Evolutionary conservation across 2,329 filamentous ascomycete species (phyloP).

Genomic region (Epicoccum sorghinum): DNA sequence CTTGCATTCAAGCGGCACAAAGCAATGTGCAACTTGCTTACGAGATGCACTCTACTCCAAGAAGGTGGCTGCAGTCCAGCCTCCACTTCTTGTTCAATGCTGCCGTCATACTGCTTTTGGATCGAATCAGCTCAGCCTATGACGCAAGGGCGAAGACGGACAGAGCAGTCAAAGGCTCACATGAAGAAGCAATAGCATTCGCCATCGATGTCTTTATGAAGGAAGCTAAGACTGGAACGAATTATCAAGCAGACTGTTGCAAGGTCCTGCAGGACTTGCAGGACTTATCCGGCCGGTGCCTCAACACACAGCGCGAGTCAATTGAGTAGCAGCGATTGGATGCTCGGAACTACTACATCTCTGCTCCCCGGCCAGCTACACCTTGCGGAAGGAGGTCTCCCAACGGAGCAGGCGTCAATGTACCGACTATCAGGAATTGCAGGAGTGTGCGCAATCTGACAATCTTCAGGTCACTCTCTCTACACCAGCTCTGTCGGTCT

Average conservation of each 20-base stretch:
- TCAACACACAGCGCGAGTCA: conserved; percentile 1
- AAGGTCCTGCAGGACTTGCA: conserved; percentile 33
- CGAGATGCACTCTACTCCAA: conserved; percentile 11
- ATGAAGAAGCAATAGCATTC: conserved; percentile 24
- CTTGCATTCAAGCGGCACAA: conserved; percentile 27
- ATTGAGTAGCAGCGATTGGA: background rate
- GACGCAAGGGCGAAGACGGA: background rate
- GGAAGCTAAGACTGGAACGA: conserved; percentile 31
- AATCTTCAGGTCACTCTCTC: background rate
- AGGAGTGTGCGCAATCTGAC: background rate
- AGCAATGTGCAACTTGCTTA: conserved; percentile 29
- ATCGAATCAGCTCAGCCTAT: conserved; percentile 20
- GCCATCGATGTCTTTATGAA: conserved; percentile 31
- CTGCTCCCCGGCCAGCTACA: background rate
- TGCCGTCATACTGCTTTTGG: conserved; percentile 31
- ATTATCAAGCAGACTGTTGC: conserved; percentile 33
- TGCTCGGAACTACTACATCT: background rate
- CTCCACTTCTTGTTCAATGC: conserved; percentile 39
- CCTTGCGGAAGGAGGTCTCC: background rate
- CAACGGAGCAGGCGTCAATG: background rate
- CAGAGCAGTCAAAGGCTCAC: background rate
- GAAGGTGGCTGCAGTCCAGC: conserved; percentile 29
- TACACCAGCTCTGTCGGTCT: too few relatives aligned
- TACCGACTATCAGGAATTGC: background rate
- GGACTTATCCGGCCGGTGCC: conserved; percentile 26